Conservation (phyloP, 179 eudicot genomes). For the Carnegiea gigantea region DNA sequence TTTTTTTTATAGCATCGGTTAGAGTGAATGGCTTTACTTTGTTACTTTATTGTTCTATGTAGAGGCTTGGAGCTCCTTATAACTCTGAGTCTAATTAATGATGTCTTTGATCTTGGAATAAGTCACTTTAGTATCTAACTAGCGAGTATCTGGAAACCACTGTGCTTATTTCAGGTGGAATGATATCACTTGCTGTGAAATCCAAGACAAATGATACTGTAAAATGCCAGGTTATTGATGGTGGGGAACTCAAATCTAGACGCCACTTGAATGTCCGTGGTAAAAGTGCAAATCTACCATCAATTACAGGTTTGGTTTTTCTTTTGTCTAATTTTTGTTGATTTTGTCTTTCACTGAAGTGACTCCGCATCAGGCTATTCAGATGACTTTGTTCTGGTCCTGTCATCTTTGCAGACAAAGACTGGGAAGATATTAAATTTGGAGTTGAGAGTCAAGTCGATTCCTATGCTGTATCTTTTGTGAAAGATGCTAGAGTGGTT, state of each 20-base stretch:
- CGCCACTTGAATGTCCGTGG: constrained; percentile 98
- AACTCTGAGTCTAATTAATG: background rate
- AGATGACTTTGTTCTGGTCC: constrained; percentile 7
- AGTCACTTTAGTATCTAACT: background rate
- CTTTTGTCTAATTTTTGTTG: constrained; percentile 8
- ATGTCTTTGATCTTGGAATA: background rate
- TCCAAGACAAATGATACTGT: constrained; percentile 84
- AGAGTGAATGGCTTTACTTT: background rate
- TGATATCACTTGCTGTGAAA: constrained; percentile 86
- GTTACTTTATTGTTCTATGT: background rate
- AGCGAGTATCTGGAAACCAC: background rate
- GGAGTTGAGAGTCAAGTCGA: constrained; percentile 95
- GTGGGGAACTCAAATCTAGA: constrained; percentile 93
- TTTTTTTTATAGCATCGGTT: background rate
- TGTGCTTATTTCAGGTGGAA: constrained; percentile 63
- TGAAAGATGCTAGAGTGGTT: constrained; percentile 84
- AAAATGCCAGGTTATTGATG: constrained; percentile 85
- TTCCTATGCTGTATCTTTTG: constrained; percentile 96
- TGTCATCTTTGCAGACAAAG: constrained; percentile 62
- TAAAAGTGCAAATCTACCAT: constrained; percentile 96
- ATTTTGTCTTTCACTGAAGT: background rate
- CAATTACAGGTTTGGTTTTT: constrained; percentile 74
- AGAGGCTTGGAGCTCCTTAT: constrained; percentile 1
- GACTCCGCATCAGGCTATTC: constrained; percentile 8
- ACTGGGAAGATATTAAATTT: constrained; percentile 99